phyloP scores from a whole-genome alignment of 2,329 filamentous ascomycete species.

The Exophiala bonariae region DNA sequence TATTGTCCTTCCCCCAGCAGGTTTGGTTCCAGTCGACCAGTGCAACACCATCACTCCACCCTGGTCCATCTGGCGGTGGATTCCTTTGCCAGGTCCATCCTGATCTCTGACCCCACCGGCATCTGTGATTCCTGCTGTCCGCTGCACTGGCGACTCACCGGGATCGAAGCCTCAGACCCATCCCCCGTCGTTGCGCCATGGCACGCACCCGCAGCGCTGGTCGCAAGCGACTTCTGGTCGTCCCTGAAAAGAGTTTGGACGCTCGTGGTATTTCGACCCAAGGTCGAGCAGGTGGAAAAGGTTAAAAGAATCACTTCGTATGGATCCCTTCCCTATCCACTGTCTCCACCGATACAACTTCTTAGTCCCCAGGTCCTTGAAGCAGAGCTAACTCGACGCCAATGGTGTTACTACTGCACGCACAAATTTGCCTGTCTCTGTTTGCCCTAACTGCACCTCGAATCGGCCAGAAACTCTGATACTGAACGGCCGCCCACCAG shows the following conservation, averaged over 20 bases:
- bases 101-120: conserved; percentile 2
- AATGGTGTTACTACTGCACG: too few species aligned
- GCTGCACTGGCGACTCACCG: neutral
- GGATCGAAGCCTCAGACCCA: neutral
- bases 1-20: conserved; percentile 9
- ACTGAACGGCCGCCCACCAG: too few species aligned
- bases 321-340: too few species aligned
- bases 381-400: too few species aligned
- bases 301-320: too few species aligned
- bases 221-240: conserved; percentile 7
- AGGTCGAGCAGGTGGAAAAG: too few species aligned
- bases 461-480: too few species aligned
- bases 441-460: too few species aligned
- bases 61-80: conserved; percentile 2
- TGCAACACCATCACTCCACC: conserved; percentile 22
- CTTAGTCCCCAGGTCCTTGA: too few species aligned
- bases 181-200: conserved; percentile 20
- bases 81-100: conserved; percentile 1
- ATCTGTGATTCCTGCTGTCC: conserved; percentile 2
- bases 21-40: conserved; percentile 16
- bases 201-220: conserved; percentile 19
- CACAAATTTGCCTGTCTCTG: too few species aligned
- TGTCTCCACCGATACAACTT: too few species aligned
- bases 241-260: conserved; percentile 1
- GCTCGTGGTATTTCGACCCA: too few species aligned